Conservation (phyloP, 495 filamentous ascomycete genomes). For the Aspergillus diversus region DNA sequence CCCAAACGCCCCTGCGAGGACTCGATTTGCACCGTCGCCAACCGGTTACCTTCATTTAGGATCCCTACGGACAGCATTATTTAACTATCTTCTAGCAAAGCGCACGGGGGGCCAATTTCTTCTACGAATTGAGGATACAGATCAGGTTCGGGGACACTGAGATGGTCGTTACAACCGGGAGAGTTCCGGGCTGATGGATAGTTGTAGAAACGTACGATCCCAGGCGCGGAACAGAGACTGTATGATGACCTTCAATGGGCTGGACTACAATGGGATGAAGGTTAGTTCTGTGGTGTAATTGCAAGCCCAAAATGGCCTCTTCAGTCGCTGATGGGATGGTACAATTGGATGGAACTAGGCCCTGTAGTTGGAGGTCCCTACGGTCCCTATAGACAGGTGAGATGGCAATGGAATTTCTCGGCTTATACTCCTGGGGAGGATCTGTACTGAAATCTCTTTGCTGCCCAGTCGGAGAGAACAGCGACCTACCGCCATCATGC, state of each 20-base stretch:
- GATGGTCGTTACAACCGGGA: not conserved
- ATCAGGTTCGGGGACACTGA: conserved; percentile 64
- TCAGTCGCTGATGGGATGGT: conserved; percentile 8
- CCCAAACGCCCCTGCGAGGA: conserved; percentile 73
- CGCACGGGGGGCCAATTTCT: conserved; percentile 91
- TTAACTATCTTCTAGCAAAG: conserved; percentile 87
- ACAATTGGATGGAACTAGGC: conserved; percentile 48
- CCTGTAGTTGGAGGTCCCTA: conserved; percentile 77
- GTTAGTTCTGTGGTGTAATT: conserved; percentile 34
- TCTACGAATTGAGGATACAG: conserved; percentile 92
- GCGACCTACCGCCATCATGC: conserved; percentile 74
- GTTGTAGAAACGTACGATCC: conserved; percentile 72
- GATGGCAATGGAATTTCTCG: not conserved
- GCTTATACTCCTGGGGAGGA: not conserved
- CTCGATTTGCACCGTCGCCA: conserved; percentile 93
- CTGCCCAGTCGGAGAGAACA: conserved; percentile 74
- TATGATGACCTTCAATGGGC: conserved; percentile 85
- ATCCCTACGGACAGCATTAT: conserved; percentile 86
- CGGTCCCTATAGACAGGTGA: conserved; percentile 86
- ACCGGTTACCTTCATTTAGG: conserved; percentile 94
- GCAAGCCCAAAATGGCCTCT: not conserved
- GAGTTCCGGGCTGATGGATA: conserved; percentile 34
- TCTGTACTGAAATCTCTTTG: conserved; percentile 11
- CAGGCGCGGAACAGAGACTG: conserved; percentile 74
- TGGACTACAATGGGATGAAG: conserved; percentile 93